A percentile compares a stretch with the other conserved stretches of the same genome.
phyloP scores from a whole-genome alignment of 2,329 filamentous ascomycete species.

The Aspergillus pseudotamarii region DNA sequence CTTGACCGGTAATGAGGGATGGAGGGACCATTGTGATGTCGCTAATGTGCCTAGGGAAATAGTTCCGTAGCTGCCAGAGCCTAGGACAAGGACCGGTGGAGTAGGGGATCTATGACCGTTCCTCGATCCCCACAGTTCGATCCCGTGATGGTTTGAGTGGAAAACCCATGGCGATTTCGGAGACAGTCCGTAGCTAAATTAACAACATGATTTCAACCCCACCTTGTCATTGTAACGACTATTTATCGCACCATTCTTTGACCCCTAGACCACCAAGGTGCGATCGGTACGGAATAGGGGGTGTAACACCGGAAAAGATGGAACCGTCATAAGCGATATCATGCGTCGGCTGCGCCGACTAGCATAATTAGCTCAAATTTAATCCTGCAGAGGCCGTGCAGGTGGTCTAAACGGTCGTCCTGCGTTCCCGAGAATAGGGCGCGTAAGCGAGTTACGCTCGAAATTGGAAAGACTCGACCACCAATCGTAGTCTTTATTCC shows the following conservation, averaged over 20 bases:
- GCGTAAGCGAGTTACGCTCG: neutral
- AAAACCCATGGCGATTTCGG: neutral
- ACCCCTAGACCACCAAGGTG: constrained; percentile 9
- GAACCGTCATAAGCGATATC: constrained; percentile 10
- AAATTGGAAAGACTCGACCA: neutral
- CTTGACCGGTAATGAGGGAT: neutral
- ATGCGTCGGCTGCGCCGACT: constrained; percentile 8
- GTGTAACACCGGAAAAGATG: constrained; percentile 16
- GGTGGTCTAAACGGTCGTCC: neutral
- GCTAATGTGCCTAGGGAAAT: neutral
- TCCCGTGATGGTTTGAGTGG: neutral
- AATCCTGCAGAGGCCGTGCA: constrained; percentile 1
- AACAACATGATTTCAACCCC: neutral
- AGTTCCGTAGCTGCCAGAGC: neutral
- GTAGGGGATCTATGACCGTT: neutral
- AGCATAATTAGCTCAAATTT: constrained; percentile 6
- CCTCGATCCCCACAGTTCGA: neutral
- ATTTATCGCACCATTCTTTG: constrained; percentile 9
- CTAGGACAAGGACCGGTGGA: neutral
- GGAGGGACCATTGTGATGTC: neutral
- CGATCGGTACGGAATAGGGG: neutral
- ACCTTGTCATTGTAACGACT: neutral
- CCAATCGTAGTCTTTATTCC: constrained; percentile 22
- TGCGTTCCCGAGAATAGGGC: neutral
- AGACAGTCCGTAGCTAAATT: neutral